Conservation (phyloP, 768 basidiomycete species). For the Mycena olivaceomarginata region DNA sequence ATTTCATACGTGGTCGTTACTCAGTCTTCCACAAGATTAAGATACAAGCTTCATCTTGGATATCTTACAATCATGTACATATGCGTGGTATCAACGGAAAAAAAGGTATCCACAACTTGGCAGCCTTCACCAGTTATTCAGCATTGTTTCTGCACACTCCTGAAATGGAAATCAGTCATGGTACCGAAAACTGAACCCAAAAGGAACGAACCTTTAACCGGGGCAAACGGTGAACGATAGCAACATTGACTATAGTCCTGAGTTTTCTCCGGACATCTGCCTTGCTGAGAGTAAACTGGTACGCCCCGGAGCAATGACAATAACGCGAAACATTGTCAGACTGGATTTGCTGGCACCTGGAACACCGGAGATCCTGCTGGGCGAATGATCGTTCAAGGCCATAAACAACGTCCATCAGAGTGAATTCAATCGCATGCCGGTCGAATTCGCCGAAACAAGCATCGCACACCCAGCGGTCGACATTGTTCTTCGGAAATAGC, state of each 20-base stretch:
- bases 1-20: too few relatives aligned
- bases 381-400: slow-evolving; percentile 83
- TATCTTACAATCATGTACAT: background rate
- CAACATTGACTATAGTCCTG: slow-evolving; percentile 89
- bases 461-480: slow-evolving; percentile 81
- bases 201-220: slow-evolving; percentile 76
- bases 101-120: slow-evolving; percentile 32
- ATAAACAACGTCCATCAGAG: slow-evolving; percentile 86
- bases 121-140: slow-evolving; percentile 61
- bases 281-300: slow-evolving; percentile 83
- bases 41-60: background rate
- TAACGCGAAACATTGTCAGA: slow-evolving; percentile 90
- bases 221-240: slow-evolving; percentile 80
- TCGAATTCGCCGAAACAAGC: slow-evolving; percentile 93
- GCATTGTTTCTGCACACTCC: slow-evolving; percentile 68
- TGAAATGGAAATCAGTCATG: slow-evolving; percentile 43
- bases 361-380: slow-evolving; percentile 93
- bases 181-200: slow-evolving; percentile 9
- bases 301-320: slow-evolving; percentile 93
- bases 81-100: slow-evolving; percentile 40
- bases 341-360: slow-evolving; percentile 93
- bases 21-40: background rate
- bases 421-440: slow-evolving; percentile 89
- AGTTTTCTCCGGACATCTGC: slow-evolving; percentile 83
- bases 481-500: slow-evolving; percentile 76